Evolutionary conservation across 306 rosid species (phyloP), one percentile per base, ranked within the genome.

Genomic region (Neltuma alba): DNA sequence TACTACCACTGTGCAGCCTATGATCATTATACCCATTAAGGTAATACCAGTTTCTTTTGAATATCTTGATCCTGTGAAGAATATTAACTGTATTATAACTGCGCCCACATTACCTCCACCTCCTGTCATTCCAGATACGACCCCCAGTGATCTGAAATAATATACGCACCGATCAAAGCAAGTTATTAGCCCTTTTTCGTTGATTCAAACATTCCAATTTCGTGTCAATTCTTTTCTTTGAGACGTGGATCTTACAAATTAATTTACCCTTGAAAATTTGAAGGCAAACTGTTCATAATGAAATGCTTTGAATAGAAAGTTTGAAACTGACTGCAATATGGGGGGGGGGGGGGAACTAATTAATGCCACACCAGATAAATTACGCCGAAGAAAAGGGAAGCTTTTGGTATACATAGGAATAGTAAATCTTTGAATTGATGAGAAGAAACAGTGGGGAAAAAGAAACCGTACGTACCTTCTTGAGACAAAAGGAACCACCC

Each of bases 61-160:
- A 57, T 87, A 95, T 60, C 1, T 87, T 1, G 97, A 88, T 76
- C 99, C 99, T 86, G 84, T 88, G 86, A 95, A 91, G 91, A 95
- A 95, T 33, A 95, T 85, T 37, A 92, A 23, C 37, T 95, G 97
- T 6, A 97, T 92, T 52, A 95, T 6, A 25, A 95, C 95, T 21
- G 99, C 96, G 2, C 99, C 99, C 27, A 90, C 92, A 78, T 91
- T 95, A 33, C 99, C 99, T 20, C 99, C 99, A 2, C 95, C 99
- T 57, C 99, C 99, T 40, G 97, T 85, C 99, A 95, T 95, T 31
- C 99, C 99, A 11, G 97, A 89, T 71, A 89, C 86, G 2, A 94
- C 91, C 34, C 97, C 99, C 57, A 92, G 48, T 62, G 97, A 92
- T 90, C 99, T 94, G 89, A 78, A 80, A 48, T 27, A 48, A 45